Percentiles rank a stretch among this genome's conserved stretches.
Conservation (phyloP, 768 basidiomycete genomes). For the Obba rivulosa region DNA sequence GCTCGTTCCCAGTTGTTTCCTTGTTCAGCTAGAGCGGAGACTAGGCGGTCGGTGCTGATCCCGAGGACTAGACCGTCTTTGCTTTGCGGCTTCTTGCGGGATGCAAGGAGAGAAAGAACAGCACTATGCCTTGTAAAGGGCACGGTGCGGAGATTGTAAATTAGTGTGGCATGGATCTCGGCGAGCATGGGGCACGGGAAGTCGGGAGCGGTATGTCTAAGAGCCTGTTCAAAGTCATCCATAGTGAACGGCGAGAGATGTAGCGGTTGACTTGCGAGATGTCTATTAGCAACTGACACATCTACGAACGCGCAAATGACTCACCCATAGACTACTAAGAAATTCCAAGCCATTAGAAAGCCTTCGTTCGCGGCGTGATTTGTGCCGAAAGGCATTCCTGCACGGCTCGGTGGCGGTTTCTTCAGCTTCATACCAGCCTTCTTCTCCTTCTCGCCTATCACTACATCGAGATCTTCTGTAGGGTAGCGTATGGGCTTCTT, state of each 20-base stretch:
- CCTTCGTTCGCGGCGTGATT: constrained; percentile 65
- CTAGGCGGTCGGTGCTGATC: constrained; percentile 57
- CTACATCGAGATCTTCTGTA: constrained; percentile 86
- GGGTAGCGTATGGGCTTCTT: constrained; percentile 90
- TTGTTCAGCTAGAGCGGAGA: constrained; percentile 66
- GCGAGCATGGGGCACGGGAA: constrained; percentile 71
- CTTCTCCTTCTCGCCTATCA: constrained; percentile 75
- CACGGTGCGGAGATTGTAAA: constrained; percentile 85
- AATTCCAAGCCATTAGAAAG: constrained; percentile 92
- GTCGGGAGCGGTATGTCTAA: constrained; percentile 70
- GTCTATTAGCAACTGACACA: not conserved
- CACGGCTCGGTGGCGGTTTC: constrained; percentile 60
- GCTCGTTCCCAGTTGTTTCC: constrained; percentile 88
- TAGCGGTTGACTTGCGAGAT: constrained; percentile 64
- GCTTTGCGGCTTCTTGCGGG: constrained; percentile 34
- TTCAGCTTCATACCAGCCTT: constrained; percentile 67
- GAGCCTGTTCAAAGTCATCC: constrained; percentile 87
- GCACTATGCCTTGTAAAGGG: constrained; percentile 73
- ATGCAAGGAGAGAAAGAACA: constrained; percentile 55
- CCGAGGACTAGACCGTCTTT: constrained; percentile 45
- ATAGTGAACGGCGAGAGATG: constrained; percentile 84
- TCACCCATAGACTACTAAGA: constrained; percentile 90
- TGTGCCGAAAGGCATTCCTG: constrained; percentile 64
- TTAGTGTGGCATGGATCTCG: constrained; percentile 85
- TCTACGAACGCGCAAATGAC: constrained; percentile 18